These are phyloP conservation scores for Murraya koenigii DNA, from an alignment of 345 rosid genomes.

Conservation along the genomic window DNA sequence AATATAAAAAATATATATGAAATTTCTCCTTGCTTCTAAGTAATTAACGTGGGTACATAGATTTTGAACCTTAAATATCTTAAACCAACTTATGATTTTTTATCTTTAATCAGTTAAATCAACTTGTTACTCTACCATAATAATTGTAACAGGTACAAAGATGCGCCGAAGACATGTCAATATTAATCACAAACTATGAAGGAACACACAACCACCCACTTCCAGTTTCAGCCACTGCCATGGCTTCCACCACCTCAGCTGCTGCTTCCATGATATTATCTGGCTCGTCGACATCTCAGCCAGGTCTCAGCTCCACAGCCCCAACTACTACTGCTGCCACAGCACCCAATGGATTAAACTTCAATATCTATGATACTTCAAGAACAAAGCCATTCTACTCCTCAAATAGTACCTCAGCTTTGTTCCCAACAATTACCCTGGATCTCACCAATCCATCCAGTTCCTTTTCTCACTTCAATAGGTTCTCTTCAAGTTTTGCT, in stretches of 20 bases:
- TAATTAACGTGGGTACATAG: no score
- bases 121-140: neutral
- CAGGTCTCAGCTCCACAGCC: conserved; percentile 15
- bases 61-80: no score
- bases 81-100: no score
- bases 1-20: no score
- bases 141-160: conserved; percentile 58
- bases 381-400: conserved; percentile 44
- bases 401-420: conserved; percentile 35
- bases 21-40: no score
- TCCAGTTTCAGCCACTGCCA: conserved; percentile 68
- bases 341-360: conserved; percentile 42
- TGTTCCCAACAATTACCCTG: conserved; percentile 74
- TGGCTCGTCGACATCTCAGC: conserved; percentile 54
- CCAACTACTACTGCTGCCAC: conserved; percentile 23
- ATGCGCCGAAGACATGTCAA: conserved; percentile 68
- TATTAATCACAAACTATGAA: conserved; percentile 75
- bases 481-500: conserved; percentile 33
- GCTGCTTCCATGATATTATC: conserved; percentile 81
- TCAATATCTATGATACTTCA: conserved; percentile 47
- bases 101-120: neutral
- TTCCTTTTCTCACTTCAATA: conserved; percentile 37
- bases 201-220: conserved; percentile 76
- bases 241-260: conserved; percentile 85
- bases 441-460: conserved; percentile 65